Evolutionary conservation across 2,329 filamentous ascomycete genomes (phyloP).

Genomic region (Emmonsiellopsis sp.): DNA sequence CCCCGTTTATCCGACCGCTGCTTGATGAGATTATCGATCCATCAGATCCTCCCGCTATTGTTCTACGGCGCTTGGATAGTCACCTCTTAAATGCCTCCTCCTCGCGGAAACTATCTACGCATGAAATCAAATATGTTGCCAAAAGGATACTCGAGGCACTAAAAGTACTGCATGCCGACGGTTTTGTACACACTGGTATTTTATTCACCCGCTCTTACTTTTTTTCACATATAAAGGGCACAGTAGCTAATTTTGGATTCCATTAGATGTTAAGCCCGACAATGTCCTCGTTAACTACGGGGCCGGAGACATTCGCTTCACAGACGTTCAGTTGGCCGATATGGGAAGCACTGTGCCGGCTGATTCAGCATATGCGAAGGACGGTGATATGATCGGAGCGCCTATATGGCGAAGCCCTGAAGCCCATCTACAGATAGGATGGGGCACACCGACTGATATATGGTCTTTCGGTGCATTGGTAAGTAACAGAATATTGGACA

Average conservation of each 20-base stretch:
- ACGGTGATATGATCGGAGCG: conserved; percentile 14
- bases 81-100: conserved; percentile 15
- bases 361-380: conserved; percentile 11
- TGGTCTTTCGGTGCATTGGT: conserved; percentile 20
- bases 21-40: conserved; percentile 18
- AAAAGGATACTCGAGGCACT: conserved; percentile 12
- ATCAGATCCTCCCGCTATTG: conserved; percentile 11
- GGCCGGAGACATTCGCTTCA: conserved; percentile 10
- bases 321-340: conserved; percentile 17
- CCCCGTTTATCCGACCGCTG: conserved; percentile 13
- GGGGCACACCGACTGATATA: conserved; percentile 20
- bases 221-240: conserved; percentile 14
- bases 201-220: neutral
- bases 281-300: conserved; percentile 18
- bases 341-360: conserved; percentile 13
- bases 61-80: conserved; percentile 18
- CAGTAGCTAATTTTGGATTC: neutral
- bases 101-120: conserved; percentile 9
- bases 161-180: conserved; percentile 9
- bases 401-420: conserved; percentile 18
- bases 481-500: conserved; percentile 1
- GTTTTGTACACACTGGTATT: conserved; percentile 16
- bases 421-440: conserved; percentile 15
- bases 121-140: conserved; percentile 15
- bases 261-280: conserved; percentile 17